Evolutionary conservation across 768 basidiomycete genomes (phyloP).

Genomic region (Rhodotorula babjevae): DNA sequence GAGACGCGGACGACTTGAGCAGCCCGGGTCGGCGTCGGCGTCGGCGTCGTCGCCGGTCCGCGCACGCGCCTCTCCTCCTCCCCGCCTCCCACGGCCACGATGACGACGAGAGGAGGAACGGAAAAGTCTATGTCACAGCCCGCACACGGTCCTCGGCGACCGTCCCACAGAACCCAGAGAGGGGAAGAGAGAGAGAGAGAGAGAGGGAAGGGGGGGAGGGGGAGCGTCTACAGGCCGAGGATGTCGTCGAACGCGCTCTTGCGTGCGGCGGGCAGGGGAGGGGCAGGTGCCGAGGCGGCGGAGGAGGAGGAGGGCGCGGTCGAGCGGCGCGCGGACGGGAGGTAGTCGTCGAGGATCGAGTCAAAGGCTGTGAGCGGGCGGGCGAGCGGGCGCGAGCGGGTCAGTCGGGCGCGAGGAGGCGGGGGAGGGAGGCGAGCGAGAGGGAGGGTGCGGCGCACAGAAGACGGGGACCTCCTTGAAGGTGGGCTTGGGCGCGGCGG

Average conservation of each 20-base stretch:
- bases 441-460: neutral
- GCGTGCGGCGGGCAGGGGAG: neutral
- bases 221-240: constrained; percentile 8
- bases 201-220: too few species aligned
- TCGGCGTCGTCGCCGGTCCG: too few species aligned
- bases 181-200: neutral
- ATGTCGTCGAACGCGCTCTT: constrained; percentile 25
- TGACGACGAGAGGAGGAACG: too few species aligned
- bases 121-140: neutral
- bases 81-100: too few species aligned
- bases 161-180: neutral
- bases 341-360: constrained; percentile 37
- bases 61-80: too few species aligned
- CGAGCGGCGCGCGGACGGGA: constrained; percentile 20
- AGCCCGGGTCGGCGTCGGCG: too few species aligned
- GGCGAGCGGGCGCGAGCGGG: neutral
- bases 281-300: neutral
- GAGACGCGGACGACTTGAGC: too few species aligned
- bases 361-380: constrained; percentile 27
- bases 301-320: neutral
- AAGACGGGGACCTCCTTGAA: neutral
- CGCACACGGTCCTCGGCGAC: too few species aligned
- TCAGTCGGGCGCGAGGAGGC: neutral
- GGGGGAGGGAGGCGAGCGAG: neutral
- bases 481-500: constrained; percentile 6